Base-by-base conservation (phyloP, 805 yeast species). In the Cyberlindnera bimundalis region DNA sequence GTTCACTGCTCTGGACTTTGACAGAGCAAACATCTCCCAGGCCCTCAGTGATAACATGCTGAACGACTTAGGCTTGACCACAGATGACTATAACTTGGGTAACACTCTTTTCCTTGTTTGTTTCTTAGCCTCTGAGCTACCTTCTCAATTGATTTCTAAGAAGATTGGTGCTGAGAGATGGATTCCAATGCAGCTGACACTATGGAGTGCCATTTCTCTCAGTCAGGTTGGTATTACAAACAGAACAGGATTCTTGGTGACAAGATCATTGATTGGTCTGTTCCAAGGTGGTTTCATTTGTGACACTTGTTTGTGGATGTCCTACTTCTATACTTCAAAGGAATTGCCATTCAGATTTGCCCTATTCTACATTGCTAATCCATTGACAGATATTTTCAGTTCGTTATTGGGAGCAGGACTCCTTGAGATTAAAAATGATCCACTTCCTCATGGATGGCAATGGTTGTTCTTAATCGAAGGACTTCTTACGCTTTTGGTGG, bases 271-370 rank as follows among this genome's bases (percentile, higher is more conserved):
- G 5, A 53, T 79, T 31, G 87, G 83, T 2, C 52, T 71, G 4
- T 57, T 76, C n/a, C 81, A 81, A 56, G 87, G 87, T 42, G 87
- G 88, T 0, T 80, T 80, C 44, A 80, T 83, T 39, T 81, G 84
- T 25, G 87, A 81, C 50, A 61, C 74, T 25, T 70, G 76, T 40
- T 61, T 81, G 35, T 82, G 82, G 78, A 62, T 82, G 58, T 73
- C 82, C 2, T 82, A 80, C 59, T 82, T 81, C 60, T 83, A 75
- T 62, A 81, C 78, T 9, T 55, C 73, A 23, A 58, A 66, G 21
- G 88, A 83, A 58, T 64, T 82, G 14, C 68, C 84, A 1, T 58
- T 77, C 18, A 64, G 88, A 40, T 61, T 81, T 21, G 73, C 84
- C 0, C 70, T 70, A 50, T 81, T 82, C 55, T 81, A 81, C 73